phyloP scores from a whole-genome alignment of 1,284 basidiomycete species.

The Marasmius oreades region DNA sequence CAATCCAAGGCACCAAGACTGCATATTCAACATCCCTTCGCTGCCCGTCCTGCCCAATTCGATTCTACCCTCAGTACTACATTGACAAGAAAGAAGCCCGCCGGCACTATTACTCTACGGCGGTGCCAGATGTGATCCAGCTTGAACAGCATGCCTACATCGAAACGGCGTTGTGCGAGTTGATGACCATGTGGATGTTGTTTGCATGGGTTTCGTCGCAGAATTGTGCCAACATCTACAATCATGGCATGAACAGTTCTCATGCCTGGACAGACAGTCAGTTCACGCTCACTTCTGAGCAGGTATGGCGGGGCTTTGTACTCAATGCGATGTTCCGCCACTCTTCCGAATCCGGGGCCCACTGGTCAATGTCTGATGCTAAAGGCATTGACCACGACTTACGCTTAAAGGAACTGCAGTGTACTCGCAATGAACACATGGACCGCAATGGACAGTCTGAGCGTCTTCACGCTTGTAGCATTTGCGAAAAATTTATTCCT shows the following conservation, averaged over 20 bases:
- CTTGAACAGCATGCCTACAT: constrained; percentile 18
- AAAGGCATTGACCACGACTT: background rate
- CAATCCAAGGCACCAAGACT: background rate
- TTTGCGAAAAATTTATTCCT: background rate
- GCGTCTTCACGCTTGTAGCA: background rate
- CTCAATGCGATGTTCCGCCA: background rate
- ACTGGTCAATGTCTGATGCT: background rate
- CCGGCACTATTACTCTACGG: background rate
- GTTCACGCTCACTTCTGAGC: background rate
- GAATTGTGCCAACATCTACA: constrained; percentile 5
- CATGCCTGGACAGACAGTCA: background rate
- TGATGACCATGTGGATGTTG: constrained; percentile 16
- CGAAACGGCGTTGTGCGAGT: constrained; percentile 10
- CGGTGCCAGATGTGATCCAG: constrained; percentile 7
- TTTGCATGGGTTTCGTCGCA: constrained; percentile 11
- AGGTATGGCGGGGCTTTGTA: background rate
- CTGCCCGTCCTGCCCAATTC: background rate
- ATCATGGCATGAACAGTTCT: background rate
- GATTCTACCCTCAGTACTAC: constrained; percentile 3
- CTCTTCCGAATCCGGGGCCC: background rate
- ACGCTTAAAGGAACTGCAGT: background rate
- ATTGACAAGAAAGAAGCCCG: background rate
- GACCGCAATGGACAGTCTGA: background rate
- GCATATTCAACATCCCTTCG: background rate
- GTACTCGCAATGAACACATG: background rate